Evolutionary conservation across 169 alveolate genomes (phyloP), one percentile per base, ranked within the genome.

Genomic region (Hammondia hammondi): DNA sequence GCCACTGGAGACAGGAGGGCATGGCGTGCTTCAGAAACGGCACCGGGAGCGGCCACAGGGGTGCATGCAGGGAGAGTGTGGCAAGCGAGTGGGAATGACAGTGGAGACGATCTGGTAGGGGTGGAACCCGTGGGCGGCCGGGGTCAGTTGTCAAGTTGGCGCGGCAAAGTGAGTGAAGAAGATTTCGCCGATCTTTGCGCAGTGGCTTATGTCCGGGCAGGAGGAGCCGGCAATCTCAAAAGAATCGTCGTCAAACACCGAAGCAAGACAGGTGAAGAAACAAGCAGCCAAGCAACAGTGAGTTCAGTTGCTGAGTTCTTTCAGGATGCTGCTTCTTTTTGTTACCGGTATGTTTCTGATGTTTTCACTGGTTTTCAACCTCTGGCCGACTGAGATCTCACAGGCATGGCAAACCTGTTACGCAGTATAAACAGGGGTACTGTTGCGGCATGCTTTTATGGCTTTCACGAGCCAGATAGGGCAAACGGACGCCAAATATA

Each of bases 121-220:
- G 82, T 61, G 57, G 93, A 88, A 6, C 93, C 93, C 14, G 67
- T 61, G 4, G 93, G 93, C n/a, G 93, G 93, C 82, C 52, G 93
- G 43, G 43, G 82, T 35, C 67, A 37, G 24, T 32, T 88, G 93
- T 9, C 35, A 32, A 61, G 82, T 48, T 70, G 45, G 67, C n/a
- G 93, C 32, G 93, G 93, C 71, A 29, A 88, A 37, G 27, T 88
- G 29, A 88, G 82, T 24, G 93, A 88, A 52, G 93, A 37, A 27
- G 93, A 88, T 37, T 67, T 88, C 29, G 77, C 82, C 24, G 93
- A 88, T 43, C 27, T 88, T 0, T 88, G 71, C 61, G 82, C 93
- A 6, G 85, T 88, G 21, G 93, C 93, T 17, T 88, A 39, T 27
- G 67, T 88, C n/a, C 93, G 93, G 35, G 93, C 93, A 37, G 93